Percentiles rank a stretch among this genome's conserved stretches.
Evolutionary conservation across 495 filamentous ascomycete genomes (phyloP).

Genomic region (Hypomontagnella monticulosa): DNA sequence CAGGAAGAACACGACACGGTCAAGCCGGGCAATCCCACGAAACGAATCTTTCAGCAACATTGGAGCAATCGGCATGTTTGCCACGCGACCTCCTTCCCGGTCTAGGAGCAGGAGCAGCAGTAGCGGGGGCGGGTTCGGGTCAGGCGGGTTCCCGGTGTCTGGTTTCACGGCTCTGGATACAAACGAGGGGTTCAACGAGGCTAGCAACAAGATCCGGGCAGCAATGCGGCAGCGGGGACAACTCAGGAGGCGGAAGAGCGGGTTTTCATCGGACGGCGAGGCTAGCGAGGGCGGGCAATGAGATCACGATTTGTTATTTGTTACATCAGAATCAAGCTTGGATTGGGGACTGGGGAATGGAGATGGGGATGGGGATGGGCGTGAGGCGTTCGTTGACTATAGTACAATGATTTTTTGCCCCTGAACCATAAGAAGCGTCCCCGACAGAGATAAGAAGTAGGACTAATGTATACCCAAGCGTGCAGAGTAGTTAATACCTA

Average conservation of each 20-base stretch:
- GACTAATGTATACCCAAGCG: slow-evolving; percentile 16
- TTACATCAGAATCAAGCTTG: not conserved
- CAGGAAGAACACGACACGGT: slow-evolving; percentile 54
- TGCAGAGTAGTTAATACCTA: not conserved
- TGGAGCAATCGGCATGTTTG: slow-evolving; percentile 85
- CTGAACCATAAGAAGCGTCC: too few relatives aligned
- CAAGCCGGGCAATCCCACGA: slow-evolving; percentile 70
- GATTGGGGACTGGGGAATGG: not conserved
- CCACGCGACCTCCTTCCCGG: slow-evolving; percentile 80
- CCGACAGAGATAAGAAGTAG: not conserved
- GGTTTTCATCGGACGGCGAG: slow-evolving; percentile 35
- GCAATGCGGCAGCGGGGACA: slow-evolving; percentile 87
- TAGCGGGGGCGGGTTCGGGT: slow-evolving; percentile 65
- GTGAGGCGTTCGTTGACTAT: too few relatives aligned
- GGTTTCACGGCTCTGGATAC: slow-evolving; percentile 76
- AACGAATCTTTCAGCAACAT: slow-evolving; percentile 95
- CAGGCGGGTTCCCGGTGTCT: slow-evolving; percentile 71
- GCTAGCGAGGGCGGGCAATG: slow-evolving; percentile 44
- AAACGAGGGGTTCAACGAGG: slow-evolving; percentile 80
- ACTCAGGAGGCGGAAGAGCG: slow-evolving; percentile 73
- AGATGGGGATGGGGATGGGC: too few relatives aligned
- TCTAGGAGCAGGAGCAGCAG: slow-evolving; percentile 77
- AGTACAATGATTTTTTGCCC: too few relatives aligned
- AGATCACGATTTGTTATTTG: slow-evolving; percentile 3
- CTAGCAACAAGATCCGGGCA: slow-evolving; percentile 83